Conservation (phyloP, 73 alveolate species). For the Uronychia binucleata region DNA sequence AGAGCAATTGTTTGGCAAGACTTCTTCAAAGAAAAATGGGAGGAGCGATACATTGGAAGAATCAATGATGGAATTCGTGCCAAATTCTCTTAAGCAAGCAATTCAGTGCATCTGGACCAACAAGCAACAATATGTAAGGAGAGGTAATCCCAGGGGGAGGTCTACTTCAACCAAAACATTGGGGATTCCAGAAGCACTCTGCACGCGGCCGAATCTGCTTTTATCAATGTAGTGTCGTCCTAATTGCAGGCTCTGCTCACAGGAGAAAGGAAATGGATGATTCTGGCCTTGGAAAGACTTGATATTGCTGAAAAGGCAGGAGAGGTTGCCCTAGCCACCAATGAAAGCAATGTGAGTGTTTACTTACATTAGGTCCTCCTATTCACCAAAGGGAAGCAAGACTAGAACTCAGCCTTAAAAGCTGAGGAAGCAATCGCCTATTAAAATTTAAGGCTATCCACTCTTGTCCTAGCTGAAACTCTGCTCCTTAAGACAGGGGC, state of each 20-base stretch:
- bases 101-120: not conserved
- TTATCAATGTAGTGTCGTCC: not conserved
- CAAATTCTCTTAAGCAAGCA: not conserved
- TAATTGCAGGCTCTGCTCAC: not conserved
- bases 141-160: not conserved
- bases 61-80: too few relatives aligned
- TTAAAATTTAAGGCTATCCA: not conserved
- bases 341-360: not conserved
- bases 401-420: too few relatives aligned
- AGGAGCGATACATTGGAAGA: not conserved
- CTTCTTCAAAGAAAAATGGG: not conserved
- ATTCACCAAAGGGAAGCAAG: not conserved
- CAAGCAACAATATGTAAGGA: not conserved
- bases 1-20: not conserved
- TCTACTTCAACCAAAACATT: not conserved
- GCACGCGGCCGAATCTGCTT: not conserved
- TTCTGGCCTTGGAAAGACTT: not conserved
- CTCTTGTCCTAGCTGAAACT: not conserved
- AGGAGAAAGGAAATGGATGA: not conserved
- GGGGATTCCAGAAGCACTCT: not conserved
- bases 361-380: not conserved
- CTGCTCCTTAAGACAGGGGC: not conserved
- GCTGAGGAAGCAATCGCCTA: not conserved
- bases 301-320: not conserved
- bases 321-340: not conserved